Conservation (phyloP, 768 basidiomycete species). For the Naganishia onofrii region DNA sequence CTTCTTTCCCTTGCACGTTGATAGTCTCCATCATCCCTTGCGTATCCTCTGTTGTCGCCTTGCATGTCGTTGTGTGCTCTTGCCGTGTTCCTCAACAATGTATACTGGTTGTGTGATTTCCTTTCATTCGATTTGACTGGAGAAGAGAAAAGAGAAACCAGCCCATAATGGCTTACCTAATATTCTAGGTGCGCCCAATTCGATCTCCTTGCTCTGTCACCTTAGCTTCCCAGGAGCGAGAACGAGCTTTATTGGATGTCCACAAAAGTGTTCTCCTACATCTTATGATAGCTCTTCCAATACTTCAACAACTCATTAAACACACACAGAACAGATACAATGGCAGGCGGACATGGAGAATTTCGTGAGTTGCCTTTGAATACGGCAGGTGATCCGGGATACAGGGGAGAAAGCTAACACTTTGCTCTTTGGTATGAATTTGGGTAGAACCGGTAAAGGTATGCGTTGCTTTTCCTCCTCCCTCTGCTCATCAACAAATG, state of each 20-base stretch:
- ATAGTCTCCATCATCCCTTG: not conserved
- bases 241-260: not conserved
- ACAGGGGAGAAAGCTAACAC: not conserved
- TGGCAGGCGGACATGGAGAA: constrained; percentile 68
- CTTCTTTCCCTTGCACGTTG: not conserved
- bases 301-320: not conserved
- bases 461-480: not conserved
- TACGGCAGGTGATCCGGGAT: no score
- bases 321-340: constrained; percentile 44
- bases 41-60: not conserved
- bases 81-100: no score
- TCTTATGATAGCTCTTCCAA: not conserved
- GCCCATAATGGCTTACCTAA: constrained; percentile 6
- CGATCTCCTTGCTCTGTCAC: not conserved
- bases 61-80: not conserved
- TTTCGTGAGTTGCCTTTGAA: constrained; percentile 40
- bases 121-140: no score
- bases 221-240: no score
- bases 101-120: no score
- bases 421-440: not conserved
- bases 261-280: no score
- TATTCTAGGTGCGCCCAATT: not conserved
- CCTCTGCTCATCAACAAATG: not conserved
- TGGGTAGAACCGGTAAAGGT: constrained; percentile 22
- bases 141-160: not conserved